phyloP scores from a whole-genome alignment of 129 eudicot genomes.

The Pittosporum tobira region DNA sequence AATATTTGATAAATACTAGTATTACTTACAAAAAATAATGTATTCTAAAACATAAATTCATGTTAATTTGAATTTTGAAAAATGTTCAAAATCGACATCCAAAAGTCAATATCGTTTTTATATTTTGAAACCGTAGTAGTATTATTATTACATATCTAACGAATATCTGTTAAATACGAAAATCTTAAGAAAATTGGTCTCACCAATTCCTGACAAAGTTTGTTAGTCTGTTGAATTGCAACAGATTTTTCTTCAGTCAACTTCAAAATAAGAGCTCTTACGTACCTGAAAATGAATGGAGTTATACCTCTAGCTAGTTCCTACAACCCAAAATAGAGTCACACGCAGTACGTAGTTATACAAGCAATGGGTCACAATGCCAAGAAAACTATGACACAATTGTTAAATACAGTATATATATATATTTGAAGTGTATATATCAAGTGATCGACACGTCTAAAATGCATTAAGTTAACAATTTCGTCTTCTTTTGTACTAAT shows the following conservation, averaged over 20 bases:
- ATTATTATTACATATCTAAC: background rate
- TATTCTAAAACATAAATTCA: too few species aligned
- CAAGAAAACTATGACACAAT: too few species aligned
- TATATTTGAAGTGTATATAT: too few species aligned
- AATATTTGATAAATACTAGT: too few species aligned
- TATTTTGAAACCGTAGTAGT: background rate
- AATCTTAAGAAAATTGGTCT: conserved; percentile 8
- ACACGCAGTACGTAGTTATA: background rate
- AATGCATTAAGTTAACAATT: background rate
- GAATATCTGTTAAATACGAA: background rate
- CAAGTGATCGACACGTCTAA: background rate
- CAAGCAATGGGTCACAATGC: background rate
- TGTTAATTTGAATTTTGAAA: too few species aligned
- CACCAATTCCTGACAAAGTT: conserved; percentile 77
- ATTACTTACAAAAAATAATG: too few species aligned
- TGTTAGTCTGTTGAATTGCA: conserved; percentile 53
- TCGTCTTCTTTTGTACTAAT: background rate
- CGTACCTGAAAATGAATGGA: conserved; percentile 48
- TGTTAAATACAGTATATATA: too few species aligned
- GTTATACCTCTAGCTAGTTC: background rate
- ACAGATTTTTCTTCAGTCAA: conserved; percentile 63
- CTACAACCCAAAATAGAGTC: background rate
- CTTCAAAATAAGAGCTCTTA: conserved; percentile 47
- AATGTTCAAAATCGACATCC: too few species aligned
- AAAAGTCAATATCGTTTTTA: too few species aligned